These are phyloP conservation scores for Candida namnaoensis DNA, from an alignment of 805 yeast species.

Conservation along the genomic window DNA sequence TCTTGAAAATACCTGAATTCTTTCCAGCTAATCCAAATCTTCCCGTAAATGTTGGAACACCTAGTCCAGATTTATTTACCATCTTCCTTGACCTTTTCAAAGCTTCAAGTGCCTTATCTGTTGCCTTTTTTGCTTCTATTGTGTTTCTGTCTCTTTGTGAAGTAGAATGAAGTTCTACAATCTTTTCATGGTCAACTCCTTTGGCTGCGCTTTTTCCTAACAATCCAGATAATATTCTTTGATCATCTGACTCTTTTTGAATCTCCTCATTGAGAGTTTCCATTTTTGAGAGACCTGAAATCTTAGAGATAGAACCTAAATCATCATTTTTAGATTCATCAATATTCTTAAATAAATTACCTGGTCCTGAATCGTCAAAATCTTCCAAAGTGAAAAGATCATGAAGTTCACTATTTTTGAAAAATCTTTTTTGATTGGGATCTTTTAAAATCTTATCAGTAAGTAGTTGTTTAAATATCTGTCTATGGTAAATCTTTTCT, in stretches of 20 bases:
- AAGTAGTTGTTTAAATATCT: slow-evolving; percentile 88
- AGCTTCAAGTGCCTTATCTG: slow-evolving; percentile 44
- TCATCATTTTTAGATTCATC: slow-evolving; percentile 44
- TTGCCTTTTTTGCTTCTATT: slow-evolving; percentile 50
- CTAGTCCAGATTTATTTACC: slow-evolving; percentile 39
- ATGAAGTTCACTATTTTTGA: slow-evolving; percentile 85
- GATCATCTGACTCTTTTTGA: slow-evolving; percentile 37
- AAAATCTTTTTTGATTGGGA: slow-evolving; percentile 89
- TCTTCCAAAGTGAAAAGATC: slow-evolving; percentile 85
- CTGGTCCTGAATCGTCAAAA: slow-evolving; percentile 44
- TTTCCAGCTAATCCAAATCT: slow-evolving; percentile 80
- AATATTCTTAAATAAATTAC: slow-evolving; percentile 49
- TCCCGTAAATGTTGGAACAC: slow-evolving; percentile 97
- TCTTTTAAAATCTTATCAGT: slow-evolving; percentile 92
- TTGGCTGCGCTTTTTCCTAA: slow-evolving; percentile 57
- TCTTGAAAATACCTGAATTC: slow-evolving; percentile 17
- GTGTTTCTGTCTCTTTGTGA: slow-evolving; percentile 33
- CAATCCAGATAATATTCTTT: slow-evolving; percentile 57
- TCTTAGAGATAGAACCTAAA: slow-evolving; percentile 49
- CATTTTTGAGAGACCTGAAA: slow-evolving; percentile 67
- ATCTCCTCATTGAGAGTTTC: slow-evolving; percentile 47
- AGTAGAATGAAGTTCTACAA: slow-evolving; percentile 41
- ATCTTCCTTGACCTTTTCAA: slow-evolving; percentile 44
- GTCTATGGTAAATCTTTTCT: slow-evolving; percentile 94
- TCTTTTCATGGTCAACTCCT: slow-evolving; percentile 70